phyloP scores from a whole-genome alignment of 345 rosid species.

The Camelina hispida region DNA sequence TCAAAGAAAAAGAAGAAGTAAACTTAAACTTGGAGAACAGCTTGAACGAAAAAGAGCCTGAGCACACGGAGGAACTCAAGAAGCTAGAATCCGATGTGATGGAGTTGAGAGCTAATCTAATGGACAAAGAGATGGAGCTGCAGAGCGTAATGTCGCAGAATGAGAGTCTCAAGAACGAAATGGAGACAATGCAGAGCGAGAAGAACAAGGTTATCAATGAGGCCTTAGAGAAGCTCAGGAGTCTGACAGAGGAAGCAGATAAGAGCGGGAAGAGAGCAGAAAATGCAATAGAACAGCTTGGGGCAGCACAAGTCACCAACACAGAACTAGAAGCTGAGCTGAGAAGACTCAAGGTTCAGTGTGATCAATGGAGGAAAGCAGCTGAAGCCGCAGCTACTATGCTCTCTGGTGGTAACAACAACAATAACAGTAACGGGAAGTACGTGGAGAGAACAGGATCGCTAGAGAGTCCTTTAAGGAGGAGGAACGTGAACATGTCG shows the following conservation, averaged over 20 bases:
- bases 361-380: slow-evolving; percentile 99
- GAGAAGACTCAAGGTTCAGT: slow-evolving; percentile 90
- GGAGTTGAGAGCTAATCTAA: slow-evolving; percentile 57
- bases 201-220: slow-evolving; percentile 56
- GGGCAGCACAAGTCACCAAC: slow-evolving; percentile 72
- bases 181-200: slow-evolving; percentile 58
- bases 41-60: slow-evolving; percentile 48
- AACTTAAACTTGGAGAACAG: slow-evolving; percentile 34
- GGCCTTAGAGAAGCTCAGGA: slow-evolving; percentile 67
- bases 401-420: slow-evolving; percentile 69
- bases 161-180: slow-evolving; percentile 59
- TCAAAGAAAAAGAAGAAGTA: slow-evolving; percentile 44
- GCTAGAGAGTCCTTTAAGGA: slow-evolving; percentile 54
- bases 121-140: slow-evolving; percentile 63
- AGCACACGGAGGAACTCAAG: slow-evolving; percentile 52
- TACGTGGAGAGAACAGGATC: slow-evolving; percentile 66
- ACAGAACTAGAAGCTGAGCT: slow-evolving; percentile 84
- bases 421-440: slow-evolving; percentile 57
- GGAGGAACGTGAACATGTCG: slow-evolving; percentile 57
- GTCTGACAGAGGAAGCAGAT: slow-evolving; percentile 71
- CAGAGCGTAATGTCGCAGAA: slow-evolving; percentile 54
- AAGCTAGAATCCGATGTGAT: slow-evolving; percentile 59
- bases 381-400: slow-evolving; percentile 95
- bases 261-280: slow-evolving; percentile 70
- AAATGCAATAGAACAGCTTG: slow-evolving; percentile 67